These are phyloP conservation scores for Neonectria ditissima DNA, from an alignment of 2,329 filamentous ascomycete species.

Conservation along the genomic window DNA sequence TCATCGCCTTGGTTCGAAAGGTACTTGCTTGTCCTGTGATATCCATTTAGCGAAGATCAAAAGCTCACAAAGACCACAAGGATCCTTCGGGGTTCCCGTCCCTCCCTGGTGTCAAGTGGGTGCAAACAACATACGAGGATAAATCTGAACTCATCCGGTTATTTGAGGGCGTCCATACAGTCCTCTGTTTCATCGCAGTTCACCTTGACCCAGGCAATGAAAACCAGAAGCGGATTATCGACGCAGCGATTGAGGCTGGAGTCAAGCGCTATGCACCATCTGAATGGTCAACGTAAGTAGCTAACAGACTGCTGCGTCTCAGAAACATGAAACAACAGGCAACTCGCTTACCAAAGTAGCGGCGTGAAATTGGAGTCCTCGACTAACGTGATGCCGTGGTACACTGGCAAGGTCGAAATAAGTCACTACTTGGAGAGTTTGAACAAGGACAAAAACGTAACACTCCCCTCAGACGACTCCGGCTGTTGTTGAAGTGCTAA, in stretches of 20 bases:
- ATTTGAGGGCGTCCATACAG: constrained; percentile 60
- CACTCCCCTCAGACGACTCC: neutral
- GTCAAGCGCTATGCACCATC: constrained; percentile 72
- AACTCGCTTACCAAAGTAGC: constrained; percentile 2
- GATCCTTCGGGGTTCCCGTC: constrained; percentile 16
- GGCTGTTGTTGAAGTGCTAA: neutral
- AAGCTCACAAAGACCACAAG: neutral
- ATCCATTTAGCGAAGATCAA: neutral
- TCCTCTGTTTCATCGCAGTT: constrained; percentile 61
- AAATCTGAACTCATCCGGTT: constrained; percentile 49
- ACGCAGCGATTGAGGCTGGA: constrained; percentile 68
- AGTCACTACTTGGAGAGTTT: constrained; percentile 62
- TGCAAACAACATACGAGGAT: constrained; percentile 58
- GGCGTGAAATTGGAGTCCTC: constrained; percentile 22
- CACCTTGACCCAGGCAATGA: constrained; percentile 50
- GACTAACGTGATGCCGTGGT: constrained; percentile 58
- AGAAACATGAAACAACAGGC: neutral
- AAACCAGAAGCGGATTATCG: constrained; percentile 67
- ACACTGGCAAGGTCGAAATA: constrained; percentile 61
- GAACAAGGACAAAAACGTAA: constrained; percentile 58
- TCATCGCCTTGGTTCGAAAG: constrained; percentile 26
- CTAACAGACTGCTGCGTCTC: neutral
- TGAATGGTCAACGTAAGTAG: constrained; percentile 61
- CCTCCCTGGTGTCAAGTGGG: constrained; percentile 52
- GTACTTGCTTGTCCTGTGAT: neutral